phyloP scores from a whole-genome alignment of 495 filamentous ascomycete genomes.

The Xylaria grammica region DNA sequence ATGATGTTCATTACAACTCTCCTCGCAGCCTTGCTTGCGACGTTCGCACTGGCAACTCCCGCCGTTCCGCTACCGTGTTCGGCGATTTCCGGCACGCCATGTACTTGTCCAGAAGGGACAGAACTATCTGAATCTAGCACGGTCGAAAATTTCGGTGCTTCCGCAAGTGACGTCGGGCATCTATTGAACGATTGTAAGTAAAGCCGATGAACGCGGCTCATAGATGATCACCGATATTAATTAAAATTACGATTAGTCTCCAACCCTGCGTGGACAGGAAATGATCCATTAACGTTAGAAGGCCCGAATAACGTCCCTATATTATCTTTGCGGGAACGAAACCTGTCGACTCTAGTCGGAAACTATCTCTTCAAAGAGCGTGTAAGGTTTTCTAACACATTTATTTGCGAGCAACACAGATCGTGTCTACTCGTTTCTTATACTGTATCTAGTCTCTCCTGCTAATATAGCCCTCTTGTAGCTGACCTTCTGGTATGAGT shows the following conservation, averaged over 20 bases:
- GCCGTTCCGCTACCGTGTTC: slow-evolving; percentile 12
- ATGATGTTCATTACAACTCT: slow-evolving; percentile 11
- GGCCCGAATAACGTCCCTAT: slow-evolving; percentile 10
- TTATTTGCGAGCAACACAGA: neutral
- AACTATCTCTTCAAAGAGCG: slow-evolving; percentile 6
- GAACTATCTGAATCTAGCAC: slow-evolving; percentile 12
- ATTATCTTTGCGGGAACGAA: slow-evolving; percentile 7
- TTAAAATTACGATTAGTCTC: neutral
- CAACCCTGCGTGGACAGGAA: neutral
- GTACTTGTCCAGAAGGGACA: slow-evolving; percentile 10
- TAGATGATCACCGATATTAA: neutral
- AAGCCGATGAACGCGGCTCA: neutral
- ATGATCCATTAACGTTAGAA: neutral
- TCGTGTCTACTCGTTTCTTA: too few species aligned
- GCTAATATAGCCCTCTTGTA: neutral
- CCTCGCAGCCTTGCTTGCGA: neutral
- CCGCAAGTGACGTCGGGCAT: neutral
- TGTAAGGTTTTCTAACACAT: neutral
- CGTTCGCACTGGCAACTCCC: neutral
- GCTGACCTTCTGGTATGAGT: slow-evolving; percentile 11
- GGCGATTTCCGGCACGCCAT: slow-evolving; percentile 5
- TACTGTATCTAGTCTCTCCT: too few species aligned
- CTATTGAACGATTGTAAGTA: slow-evolving; percentile 17
- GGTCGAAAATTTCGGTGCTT: neutral
- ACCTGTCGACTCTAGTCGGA: slow-evolving; percentile 7